A percentile compares a stretch with the other conserved stretches of the same genome.
Evolutionary conservation across 495 filamentous ascomycete species (phyloP).

Genomic region (Platismatia glauca): DNA sequence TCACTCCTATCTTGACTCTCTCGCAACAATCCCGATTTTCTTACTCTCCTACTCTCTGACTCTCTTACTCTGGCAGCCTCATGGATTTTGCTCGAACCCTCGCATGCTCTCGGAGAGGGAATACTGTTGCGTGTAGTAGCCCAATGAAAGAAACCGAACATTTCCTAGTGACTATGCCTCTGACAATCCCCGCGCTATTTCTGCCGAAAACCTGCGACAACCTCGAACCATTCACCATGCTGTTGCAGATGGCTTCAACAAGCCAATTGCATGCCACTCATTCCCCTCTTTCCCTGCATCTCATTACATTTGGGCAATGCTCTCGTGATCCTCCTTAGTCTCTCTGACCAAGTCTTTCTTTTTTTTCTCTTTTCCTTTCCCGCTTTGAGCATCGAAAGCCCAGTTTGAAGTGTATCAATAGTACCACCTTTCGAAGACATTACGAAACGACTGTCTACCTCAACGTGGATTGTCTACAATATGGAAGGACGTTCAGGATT

Average conservation of each 20-base stretch:
- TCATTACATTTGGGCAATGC: background rate
- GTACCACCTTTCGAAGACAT: background rate
- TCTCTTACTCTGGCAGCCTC: too few relatives aligned
- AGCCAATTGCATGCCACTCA: background rate
- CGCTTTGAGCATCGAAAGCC: background rate
- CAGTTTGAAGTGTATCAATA: background rate
- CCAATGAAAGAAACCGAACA: background rate
- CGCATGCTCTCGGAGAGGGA: background rate
- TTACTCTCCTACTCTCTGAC: background rate
- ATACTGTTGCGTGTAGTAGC: background rate
- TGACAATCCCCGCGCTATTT: background rate
- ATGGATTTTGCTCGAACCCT: background rate
- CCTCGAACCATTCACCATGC: background rate
- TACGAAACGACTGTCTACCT: background rate
- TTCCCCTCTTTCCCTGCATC: background rate
- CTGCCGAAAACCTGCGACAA: background rate
- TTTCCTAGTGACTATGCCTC: too few relatives aligned
- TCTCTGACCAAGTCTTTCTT: background rate
- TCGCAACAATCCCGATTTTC: too few relatives aligned
- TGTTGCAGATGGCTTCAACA: slow-evolving; percentile 12
- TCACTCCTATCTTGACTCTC: too few relatives aligned
- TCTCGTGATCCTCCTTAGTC: slow-evolving; percentile 1
- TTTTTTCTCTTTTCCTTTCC: background rate
- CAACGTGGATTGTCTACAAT: slow-evolving; percentile 1
- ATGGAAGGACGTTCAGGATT: background rate